phyloP scores from a whole-genome alignment of 257 asterid genomes.

The Nicotiana obtusifolia region DNA sequence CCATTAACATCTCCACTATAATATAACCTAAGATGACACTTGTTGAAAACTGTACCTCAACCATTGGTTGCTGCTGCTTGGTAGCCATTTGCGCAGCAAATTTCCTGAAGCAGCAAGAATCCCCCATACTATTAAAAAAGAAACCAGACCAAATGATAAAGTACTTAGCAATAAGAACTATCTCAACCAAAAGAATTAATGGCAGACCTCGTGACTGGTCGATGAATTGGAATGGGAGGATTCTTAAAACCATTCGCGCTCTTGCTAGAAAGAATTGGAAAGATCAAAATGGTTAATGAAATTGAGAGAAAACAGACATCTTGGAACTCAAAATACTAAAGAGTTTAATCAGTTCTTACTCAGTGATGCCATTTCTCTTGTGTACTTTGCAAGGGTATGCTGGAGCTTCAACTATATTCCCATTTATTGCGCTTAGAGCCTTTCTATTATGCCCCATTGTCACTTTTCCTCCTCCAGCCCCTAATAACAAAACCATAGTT shows the following conservation, averaged over 20 bases:
- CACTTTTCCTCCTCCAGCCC: slow-evolving; percentile 24
- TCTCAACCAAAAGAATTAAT: neutral
- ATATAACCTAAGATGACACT: neutral
- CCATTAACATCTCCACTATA: neutral
- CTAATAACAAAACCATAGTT: neutral
- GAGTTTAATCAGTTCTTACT: slow-evolving; percentile 35
- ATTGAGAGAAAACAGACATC: neutral
- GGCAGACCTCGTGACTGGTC: slow-evolving; percentile 65
- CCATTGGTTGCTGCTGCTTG: slow-evolving; percentile 28
- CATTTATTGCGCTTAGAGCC: slow-evolving; percentile 65
- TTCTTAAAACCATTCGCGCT: slow-evolving; percentile 20
- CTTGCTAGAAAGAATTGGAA: slow-evolving; percentile 25
- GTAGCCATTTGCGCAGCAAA: slow-evolving; percentile 53
- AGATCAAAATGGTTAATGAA: neutral
- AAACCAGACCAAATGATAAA: slow-evolving; percentile 5
- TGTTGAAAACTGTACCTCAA: slow-evolving; percentile 29
- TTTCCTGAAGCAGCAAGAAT: slow-evolving; percentile 29
- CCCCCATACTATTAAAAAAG: neutral
- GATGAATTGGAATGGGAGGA: slow-evolving; percentile 37
- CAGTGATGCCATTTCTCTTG: slow-evolving; percentile 50
- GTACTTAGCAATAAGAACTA: neutral
- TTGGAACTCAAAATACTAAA: neutral
- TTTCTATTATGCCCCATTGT: slow-evolving; percentile 42
- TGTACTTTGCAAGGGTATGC: slow-evolving; percentile 45
- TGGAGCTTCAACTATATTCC: slow-evolving; percentile 51